Conservation (phyloP, 305 asterid species). For the Petunia hybrid region DNA sequence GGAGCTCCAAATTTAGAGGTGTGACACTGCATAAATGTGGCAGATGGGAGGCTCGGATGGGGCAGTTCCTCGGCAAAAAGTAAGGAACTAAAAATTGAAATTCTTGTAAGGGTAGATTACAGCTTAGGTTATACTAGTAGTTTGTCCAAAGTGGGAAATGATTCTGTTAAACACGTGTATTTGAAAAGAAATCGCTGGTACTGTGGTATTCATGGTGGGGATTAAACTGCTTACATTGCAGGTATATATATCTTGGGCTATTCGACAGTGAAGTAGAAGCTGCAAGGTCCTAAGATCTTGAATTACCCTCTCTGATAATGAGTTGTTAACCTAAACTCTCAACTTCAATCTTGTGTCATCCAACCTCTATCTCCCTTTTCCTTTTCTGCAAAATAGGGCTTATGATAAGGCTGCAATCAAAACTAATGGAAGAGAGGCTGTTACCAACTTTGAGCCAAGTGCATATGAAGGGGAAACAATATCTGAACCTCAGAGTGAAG, state of each 20-base stretch:
- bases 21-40: conserved; percentile 89
- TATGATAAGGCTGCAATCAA: conserved; percentile 82
- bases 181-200: conserved; percentile 40
- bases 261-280: conserved; percentile 91
- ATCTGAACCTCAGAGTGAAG: conserved; percentile 44
- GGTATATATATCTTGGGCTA: conserved; percentile 92
- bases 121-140: neutral
- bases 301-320: conserved; percentile 25
- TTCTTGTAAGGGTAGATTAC: conserved; percentile 4
- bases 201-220: conserved; percentile 52
- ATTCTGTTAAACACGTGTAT: conserved; percentile 25
- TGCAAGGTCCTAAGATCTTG: conserved; percentile 74
- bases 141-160: conserved; percentile 31
- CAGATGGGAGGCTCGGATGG: conserved; percentile 96
- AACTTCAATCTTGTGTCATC: conserved; percentile 41
- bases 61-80: conserved; percentile 93
- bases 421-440: conserved; percentile 79
- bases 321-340: conserved; percentile 39
- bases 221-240: conserved; percentile 64
- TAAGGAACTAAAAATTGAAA: conserved; percentile 41
- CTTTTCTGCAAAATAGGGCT: conserved; percentile 60
- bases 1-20: conserved; percentile 87
- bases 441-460: conserved; percentile 74
- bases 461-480: conserved; percentile 49
- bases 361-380: conserved; percentile 41